A percentile compares a stretch with the other conserved stretches of the same genome.
Conservation (phyloP, 352 stramenopile species). For the Globisporangium canariense region DNA sequence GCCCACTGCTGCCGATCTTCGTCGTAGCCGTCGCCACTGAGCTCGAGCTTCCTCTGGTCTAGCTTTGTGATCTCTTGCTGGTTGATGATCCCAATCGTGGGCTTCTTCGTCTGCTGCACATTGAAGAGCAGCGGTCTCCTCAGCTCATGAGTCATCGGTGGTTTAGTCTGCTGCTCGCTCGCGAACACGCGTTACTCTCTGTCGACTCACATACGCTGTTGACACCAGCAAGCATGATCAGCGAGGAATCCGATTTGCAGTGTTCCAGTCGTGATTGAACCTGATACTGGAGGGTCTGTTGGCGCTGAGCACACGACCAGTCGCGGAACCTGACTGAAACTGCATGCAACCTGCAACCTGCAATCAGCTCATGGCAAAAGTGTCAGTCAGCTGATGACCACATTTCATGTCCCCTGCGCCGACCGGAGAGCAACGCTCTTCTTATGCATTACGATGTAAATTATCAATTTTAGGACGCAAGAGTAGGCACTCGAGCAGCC, state of each 20-base stretch:
- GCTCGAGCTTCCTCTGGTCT: slow-evolving; percentile 20
- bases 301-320: background rate
- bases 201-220: background rate
- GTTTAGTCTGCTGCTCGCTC: background rate
- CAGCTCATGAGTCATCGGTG: slow-evolving; percentile 49
- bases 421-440: background rate
- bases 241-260: background rate
- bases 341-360: background rate
- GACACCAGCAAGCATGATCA: background rate
- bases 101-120: slow-evolving; percentile 36
- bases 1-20: slow-evolving; percentile 16
- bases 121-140: slow-evolving; percentile 53
- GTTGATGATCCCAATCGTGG: slow-evolving; percentile 47
- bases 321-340: background rate
- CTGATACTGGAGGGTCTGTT: background rate
- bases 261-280: background rate
- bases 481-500: background rate
- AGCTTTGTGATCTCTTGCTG: slow-evolving; percentile 39
- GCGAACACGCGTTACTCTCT: no score
- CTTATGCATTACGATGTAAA: background rate
- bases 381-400: background rate
- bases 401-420: background rate
- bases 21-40: slow-evolving; percentile 12
- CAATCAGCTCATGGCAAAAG: background rate
- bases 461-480: background rate